Conservation (phyloP, 2,329 filamentous ascomycete genomes). For the Alternaria gaisen region DNA sequence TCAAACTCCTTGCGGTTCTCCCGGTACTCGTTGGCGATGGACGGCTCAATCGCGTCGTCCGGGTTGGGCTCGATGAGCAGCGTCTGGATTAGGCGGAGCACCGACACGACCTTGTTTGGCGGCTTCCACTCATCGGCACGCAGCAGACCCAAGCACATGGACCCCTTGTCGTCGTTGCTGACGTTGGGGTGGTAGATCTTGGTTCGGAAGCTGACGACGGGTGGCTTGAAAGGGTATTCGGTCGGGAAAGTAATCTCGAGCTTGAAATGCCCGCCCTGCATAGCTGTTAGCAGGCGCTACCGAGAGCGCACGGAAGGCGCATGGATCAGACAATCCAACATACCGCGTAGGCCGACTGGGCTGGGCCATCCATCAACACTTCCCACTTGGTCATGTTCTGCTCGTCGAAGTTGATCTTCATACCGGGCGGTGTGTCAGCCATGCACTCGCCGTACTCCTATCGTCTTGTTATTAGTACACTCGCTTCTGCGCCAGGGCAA, state of each 20-base stretch:
- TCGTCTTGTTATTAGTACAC: conserved; percentile 22
- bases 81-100: conserved; percentile 78
- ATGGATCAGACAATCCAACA: conserved; percentile 28
- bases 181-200: conserved; percentile 97
- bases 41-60: conserved; percentile 86
- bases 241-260: conserved; percentile 76
- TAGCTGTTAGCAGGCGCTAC: conserved; percentile 17
- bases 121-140: conserved; percentile 94
- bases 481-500: not conserved
- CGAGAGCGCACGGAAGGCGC: conserved; percentile 6
- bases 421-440: conserved; percentile 47
- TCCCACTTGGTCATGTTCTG: conserved; percentile 74
- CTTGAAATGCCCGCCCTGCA: conserved; percentile 75
- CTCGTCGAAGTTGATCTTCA: conserved; percentile 63
- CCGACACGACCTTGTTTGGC: conserved; percentile 75
- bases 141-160: conserved; percentile 85
- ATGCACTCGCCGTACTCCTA: conserved; percentile 51
- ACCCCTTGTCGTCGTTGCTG: conserved; percentile 83
- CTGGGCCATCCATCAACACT: conserved; percentile 71
- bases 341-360: conserved; percentile 71
- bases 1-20: conserved; percentile 74
- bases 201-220: conserved; percentile 79
- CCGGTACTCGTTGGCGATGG: conserved; percentile 86
- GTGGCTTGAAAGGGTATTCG: conserved; percentile 92
- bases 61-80: conserved; percentile 83